Conservation (phyloP, 257 asterid genomes). For the Solanum boliviense region DNA sequence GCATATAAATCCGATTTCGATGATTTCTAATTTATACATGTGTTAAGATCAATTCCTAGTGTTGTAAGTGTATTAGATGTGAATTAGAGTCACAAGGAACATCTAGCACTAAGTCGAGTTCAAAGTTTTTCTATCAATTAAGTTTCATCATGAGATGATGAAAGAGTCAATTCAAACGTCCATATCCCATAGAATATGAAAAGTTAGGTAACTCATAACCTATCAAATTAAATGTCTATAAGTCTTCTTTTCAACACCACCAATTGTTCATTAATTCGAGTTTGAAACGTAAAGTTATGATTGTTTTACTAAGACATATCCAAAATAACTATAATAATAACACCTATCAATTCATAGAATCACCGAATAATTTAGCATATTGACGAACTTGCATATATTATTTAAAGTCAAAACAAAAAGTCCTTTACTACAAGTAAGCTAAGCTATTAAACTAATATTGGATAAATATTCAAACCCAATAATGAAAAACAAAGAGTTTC, state of each 20-base stretch:
- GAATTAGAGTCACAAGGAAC: not conserved
- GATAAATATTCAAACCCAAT: not conserved
- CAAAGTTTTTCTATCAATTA: no score
- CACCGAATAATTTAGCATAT: not conserved
- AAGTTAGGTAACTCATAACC: no score
- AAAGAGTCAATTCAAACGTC: no score
- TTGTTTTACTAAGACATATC: no score
- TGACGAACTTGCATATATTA: not conserved
- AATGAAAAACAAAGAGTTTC: no score
- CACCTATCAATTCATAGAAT: not conserved
- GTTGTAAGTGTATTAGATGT: no score
- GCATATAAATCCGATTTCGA: not conserved
- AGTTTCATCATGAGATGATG: no score
- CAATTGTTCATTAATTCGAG: no score
- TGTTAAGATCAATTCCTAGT: not conserved
- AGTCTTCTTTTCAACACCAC: no score
- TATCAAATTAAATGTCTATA: not conserved
- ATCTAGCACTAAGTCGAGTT: not conserved
- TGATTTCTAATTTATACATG: not conserved
- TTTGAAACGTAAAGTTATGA: no score
- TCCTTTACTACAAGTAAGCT: not conserved
- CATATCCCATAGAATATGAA: not conserved
- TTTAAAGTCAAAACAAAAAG: not conserved
- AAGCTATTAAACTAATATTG: not conserved
- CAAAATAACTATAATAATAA: no score